phyloP scores from a whole-genome alignment of 495 filamentous ascomycete species.

The Mytilinidion resinicola region DNA sequence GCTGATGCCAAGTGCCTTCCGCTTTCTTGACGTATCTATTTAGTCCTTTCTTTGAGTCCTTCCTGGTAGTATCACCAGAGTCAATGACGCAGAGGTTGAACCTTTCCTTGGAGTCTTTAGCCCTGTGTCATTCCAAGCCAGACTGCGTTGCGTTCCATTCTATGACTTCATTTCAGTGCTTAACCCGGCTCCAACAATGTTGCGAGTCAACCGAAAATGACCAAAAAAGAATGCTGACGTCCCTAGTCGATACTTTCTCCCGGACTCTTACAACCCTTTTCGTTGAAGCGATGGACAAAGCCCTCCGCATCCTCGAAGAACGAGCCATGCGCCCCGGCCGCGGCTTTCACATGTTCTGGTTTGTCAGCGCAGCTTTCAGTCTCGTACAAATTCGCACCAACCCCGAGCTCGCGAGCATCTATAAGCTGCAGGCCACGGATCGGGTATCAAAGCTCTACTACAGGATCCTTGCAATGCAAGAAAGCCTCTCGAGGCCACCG shows the following conservation, averaged over 20 bases:
- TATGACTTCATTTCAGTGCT: background rate
- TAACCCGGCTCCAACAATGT: too few species aligned
- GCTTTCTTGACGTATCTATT: too few species aligned
- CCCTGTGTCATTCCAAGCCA: background rate
- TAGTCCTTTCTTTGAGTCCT: too few species aligned
- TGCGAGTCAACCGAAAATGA: too few species aligned
- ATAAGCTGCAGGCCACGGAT: constrained; percentile 8
- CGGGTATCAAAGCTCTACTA: constrained; percentile 12
- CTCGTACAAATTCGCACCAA: constrained; percentile 5
- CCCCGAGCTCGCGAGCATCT: background rate
- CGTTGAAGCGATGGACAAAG: constrained; percentile 10
- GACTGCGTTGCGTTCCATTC: background rate
- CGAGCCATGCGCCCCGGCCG: constrained; percentile 16
- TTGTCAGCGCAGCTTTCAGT: constrained; percentile 10
- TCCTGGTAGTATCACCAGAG: too few species aligned
- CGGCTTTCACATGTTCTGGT: constrained; percentile 16
- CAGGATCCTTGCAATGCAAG: constrained; percentile 14
- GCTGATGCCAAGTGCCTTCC: too few species aligned
- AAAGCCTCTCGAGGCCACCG: background rate
- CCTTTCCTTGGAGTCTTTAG: too few species aligned
- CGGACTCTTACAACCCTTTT: background rate
- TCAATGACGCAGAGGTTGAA: too few species aligned
- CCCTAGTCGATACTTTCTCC: background rate
- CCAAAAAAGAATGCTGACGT: too few species aligned
- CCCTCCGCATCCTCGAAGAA: constrained; percentile 12